These are phyloP conservation scores for Endocalyx cinctus DNA, from an alignment of 2,329 filamentous ascomycete genomes.

Conservation along the genomic window DNA sequence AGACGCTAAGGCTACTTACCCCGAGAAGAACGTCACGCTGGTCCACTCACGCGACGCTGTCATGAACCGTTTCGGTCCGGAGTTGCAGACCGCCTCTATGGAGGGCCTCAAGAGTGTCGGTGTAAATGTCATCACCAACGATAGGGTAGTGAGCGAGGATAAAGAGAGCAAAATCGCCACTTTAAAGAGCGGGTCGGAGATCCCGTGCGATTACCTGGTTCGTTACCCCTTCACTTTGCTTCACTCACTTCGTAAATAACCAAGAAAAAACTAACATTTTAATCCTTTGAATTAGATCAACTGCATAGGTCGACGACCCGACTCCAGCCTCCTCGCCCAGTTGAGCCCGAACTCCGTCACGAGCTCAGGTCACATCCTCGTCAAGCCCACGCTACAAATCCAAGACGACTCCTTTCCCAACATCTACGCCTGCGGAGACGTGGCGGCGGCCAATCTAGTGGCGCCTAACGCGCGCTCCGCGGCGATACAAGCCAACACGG, in stretches of 20 bases:
- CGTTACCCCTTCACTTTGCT: constrained; percentile 16
- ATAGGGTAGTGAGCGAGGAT: constrained; percentile 37
- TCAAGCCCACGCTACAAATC: constrained; percentile 55
- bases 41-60: constrained; percentile 52
- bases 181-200: constrained; percentile 38
- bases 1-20: constrained; percentile 53
- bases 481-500: constrained; percentile 47
- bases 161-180: constrained; percentile 34
- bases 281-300: too few relatives aligned
- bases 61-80: constrained; percentile 47
- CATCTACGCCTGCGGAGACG: constrained; percentile 61
- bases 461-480: constrained; percentile 54
- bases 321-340: constrained; percentile 42
- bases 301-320: constrained; percentile 56
- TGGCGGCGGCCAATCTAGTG: constrained; percentile 46
- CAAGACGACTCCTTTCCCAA: constrained; percentile 40
- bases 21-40: constrained; percentile 51
- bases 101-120: constrained; percentile 41
- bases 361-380: constrained; percentile 44
- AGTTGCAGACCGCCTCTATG: constrained; percentile 34
- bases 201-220: constrained; percentile 49
- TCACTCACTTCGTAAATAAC: too few relatives aligned
- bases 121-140: constrained; percentile 46
- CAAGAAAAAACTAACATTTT: too few relatives aligned
- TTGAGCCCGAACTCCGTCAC: constrained; percentile 42